Evolutionary conservation across 2,329 filamentous ascomycete species (phyloP).

Genomic region (Cylindrodendrum hubeiense): DNA sequence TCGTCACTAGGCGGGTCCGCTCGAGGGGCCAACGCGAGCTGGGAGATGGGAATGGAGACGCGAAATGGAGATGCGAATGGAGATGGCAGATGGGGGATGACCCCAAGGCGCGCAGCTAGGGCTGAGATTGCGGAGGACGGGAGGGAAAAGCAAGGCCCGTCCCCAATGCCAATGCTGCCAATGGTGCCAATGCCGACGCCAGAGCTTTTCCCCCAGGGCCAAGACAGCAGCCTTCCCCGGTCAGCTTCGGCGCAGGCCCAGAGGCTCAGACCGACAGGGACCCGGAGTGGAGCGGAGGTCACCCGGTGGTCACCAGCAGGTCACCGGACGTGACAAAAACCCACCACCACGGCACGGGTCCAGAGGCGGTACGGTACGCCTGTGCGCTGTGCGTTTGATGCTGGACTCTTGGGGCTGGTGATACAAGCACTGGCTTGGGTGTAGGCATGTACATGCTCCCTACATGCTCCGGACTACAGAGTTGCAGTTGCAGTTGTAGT

Average conservation of each 20-base stretch:
- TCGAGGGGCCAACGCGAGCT: background rate
- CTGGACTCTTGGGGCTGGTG: background rate
- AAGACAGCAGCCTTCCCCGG: slow-evolving; percentile 1
- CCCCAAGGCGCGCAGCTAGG: slow-evolving; percentile 23
- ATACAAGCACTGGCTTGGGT: background rate
- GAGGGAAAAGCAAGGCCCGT: background rate
- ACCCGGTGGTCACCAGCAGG: slow-evolving; percentile 18
- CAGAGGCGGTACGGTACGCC: slow-evolving; percentile 3
- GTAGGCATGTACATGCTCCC: background rate
- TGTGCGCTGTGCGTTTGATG: background rate
- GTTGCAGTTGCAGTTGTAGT: background rate
- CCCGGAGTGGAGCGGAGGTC: slow-evolving; percentile 14
- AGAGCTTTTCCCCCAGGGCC: background rate
- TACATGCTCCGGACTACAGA: background rate
- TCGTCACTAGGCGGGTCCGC: slow-evolving; percentile 10
- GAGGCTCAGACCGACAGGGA: background rate
- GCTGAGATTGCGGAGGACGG: slow-evolving; percentile 34
- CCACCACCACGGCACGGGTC: slow-evolving; percentile 35
- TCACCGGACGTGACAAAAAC: slow-evolving; percentile 23
- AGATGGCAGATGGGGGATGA: background rate
- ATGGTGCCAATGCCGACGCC: background rate
- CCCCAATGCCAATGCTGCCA: slow-evolving; percentile 4
- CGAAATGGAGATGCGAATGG: too few species aligned
- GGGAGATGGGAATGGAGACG: background rate
- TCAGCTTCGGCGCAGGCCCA: background rate